A percentile compares a stretch with the other conserved stretches of the same genome.
Conservation (phyloP, 1,284 basidiomycete species). For the Cerioporus squamosus region DNA sequence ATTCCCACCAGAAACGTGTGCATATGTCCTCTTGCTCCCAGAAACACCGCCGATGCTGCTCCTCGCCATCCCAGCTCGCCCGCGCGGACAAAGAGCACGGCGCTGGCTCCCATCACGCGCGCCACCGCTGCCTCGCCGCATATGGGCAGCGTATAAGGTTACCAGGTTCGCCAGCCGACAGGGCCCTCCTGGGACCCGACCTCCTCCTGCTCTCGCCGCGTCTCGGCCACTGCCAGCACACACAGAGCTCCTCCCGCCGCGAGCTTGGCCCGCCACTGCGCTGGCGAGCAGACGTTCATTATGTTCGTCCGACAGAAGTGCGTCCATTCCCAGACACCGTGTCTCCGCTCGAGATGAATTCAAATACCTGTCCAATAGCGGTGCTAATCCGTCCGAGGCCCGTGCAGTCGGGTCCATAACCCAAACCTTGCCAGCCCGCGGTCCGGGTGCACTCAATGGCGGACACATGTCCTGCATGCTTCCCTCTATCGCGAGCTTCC, state of each 20-base stretch:
- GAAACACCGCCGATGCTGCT: background rate
- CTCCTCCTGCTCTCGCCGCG: background rate
- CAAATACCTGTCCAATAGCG: slow-evolving; percentile 12
- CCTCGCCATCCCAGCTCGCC: too few relatives aligned
- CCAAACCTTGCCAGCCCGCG: slow-evolving; percentile 18
- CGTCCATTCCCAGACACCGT: slow-evolving; percentile 17
- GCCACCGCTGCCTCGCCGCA: background rate
- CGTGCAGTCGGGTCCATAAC: slow-evolving; percentile 10
- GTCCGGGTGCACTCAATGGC: slow-evolving; percentile 20
- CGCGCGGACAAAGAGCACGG: too few relatives aligned
- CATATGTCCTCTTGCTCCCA: background rate
- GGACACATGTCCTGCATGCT: slow-evolving; percentile 20
- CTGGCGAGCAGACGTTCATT: background rate
- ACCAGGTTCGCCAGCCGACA: slow-evolving; percentile 12
- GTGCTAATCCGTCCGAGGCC: slow-evolving; percentile 19
- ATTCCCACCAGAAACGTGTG: background rate
- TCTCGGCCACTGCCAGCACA: too few relatives aligned
- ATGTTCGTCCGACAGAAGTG: slow-evolving; percentile 11
- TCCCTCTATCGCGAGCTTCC: slow-evolving; percentile 18
- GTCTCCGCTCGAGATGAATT: slow-evolving; percentile 13
- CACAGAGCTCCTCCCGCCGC: too few relatives aligned
- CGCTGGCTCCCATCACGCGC: background rate
- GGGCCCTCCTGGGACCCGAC: background rate
- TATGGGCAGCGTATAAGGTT: slow-evolving; percentile 18
- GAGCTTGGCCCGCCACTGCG: background rate